Base-by-base conservation (phyloP, 257 asterid species). In the Primulina huaijiensis region DNA sequence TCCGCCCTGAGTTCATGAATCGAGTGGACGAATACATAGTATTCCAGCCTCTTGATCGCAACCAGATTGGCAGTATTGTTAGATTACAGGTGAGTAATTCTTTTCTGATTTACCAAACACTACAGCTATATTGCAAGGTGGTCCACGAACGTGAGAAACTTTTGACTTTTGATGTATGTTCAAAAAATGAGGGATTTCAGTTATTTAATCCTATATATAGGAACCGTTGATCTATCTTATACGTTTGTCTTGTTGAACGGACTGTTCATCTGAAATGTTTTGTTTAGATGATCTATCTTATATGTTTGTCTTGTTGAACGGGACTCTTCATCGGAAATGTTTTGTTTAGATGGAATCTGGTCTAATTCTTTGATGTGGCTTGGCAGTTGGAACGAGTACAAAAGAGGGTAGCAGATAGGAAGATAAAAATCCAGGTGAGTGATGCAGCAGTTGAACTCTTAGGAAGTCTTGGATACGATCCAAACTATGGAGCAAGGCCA, bases 1-100 rank as follows among this genome's bases (percentile, higher is more conserved):
- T 92, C 79, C 96, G 96, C 3, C 98, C 98, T 0, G 98, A 92
- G 81, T 92, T 92, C 83, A 90, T 92, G 98, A 92, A 92, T 66
- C 92, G 97, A 4, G 88, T 90, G 21, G 98, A 92, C 71, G 98
- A 92, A 75, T 92, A 88, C 82, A 92, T 92, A 1, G 97, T 92
- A 25, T 92, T 92, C 89, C 95, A 92, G 73, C 98, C 98, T 60
- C 95, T 50, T 5, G 57, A 16, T 50, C 57, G 57, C 21, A 17
- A 50, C 57, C 57, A 50, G 20, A 50, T 50, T 50, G 21, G 57
- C 21, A 50, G 7, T 5, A 50, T 50, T 6, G 57, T 50, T 50
- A 50, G 57, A 50, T 50, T 92, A 6, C 94, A 90, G 57, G 21
- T 50, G 57, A 50, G 57, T 50, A 50, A 12, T 50, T 50, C 57